Conservation (phyloP, 257 asterid species). For the Osmanthus fragrans region DNA sequence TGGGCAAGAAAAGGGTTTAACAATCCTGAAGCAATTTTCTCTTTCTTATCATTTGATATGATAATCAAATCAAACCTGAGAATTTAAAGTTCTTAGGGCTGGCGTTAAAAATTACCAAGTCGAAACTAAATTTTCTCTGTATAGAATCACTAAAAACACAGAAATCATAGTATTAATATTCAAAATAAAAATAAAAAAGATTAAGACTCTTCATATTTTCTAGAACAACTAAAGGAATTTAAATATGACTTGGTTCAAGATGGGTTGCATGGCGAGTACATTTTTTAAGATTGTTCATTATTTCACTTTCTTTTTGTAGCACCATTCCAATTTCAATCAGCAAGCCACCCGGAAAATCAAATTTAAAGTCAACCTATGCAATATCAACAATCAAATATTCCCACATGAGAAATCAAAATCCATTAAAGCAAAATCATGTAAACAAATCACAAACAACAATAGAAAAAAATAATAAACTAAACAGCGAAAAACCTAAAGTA, state of each 20-base stretch:
- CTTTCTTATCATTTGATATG: conserved; percentile 82
- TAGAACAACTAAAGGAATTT: conserved; percentile 2
- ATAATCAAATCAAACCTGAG: conserved; percentile 72
- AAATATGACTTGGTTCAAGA: background rate
- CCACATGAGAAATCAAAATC: background rate
- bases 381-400: background rate
- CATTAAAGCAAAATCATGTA: background rate
- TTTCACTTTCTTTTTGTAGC: background rate
- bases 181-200: background rate
- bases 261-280: background rate
- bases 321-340: background rate
- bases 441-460: conserved; percentile 21
- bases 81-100: conserved; percentile 20
- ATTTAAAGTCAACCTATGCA: background rate
- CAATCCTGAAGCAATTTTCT: conserved; percentile 93
- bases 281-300: background rate
- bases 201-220: background rate
- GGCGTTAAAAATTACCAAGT: conserved; percentile 5
- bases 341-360: background rate
- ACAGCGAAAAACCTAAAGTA: background rate
- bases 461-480: conserved; percentile 15
- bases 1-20: conserved; percentile 89
- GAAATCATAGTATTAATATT: background rate
- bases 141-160: background rate
- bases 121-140: conserved; percentile 12